phyloP scores from a whole-genome alignment of 2,329 filamentous ascomycete species.

The Microdochium bolleyi region DNA sequence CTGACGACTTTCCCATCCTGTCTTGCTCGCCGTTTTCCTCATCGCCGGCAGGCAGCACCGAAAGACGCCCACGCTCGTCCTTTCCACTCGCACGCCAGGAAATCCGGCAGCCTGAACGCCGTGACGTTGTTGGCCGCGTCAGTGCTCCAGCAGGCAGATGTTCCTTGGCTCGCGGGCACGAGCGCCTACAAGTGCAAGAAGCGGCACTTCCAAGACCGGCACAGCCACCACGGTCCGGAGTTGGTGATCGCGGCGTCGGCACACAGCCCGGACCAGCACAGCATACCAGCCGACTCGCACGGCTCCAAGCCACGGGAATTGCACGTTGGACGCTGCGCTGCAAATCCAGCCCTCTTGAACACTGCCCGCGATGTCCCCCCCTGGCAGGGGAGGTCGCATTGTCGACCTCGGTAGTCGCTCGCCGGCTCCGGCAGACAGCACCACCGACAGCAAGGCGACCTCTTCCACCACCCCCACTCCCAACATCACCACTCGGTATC shows the following conservation, averaged over 20 bases:
- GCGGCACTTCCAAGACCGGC: neutral
- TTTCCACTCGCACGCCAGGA: too few relatives aligned
- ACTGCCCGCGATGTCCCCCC: neutral
- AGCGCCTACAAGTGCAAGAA: neutral
- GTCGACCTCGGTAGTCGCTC: neutral
- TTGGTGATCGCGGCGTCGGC: neutral
- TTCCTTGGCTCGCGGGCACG: neutral
- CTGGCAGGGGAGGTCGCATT: neutral
- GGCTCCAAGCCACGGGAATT: neutral
- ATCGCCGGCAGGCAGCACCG: neutral
- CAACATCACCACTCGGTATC: slow-evolving; percentile 8
- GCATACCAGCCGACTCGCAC: neutral
- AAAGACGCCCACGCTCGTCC: too few relatives aligned
- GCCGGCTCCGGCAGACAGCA: neutral
- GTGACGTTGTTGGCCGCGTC: neutral
- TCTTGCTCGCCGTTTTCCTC: neutral
- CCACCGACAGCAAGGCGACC: neutral
- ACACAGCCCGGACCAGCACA: neutral
- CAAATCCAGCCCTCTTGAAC: neutral
- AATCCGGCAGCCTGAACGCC: neutral
- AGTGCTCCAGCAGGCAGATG: neutral
- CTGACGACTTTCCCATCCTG: too few relatives aligned
- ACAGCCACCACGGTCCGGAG: neutral
- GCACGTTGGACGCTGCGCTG: neutral
- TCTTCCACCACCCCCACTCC: neutral